phyloP scores from a whole-genome alignment of 257 asterid genomes.

The Jaltomata sinuosa region DNA sequence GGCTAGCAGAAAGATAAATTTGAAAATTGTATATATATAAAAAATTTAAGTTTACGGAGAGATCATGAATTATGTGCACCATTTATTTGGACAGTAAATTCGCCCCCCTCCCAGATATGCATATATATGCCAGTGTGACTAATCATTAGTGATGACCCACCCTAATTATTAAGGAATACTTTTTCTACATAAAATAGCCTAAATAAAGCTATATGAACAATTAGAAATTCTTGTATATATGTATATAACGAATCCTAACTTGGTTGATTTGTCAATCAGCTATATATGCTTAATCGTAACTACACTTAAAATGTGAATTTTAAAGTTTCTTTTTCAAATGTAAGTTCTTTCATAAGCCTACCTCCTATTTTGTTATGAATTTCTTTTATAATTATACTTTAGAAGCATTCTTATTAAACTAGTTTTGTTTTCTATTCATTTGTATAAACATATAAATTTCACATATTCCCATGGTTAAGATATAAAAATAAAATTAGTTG shows the following conservation, averaged over 20 bases:
- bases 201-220: neutral
- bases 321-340: neutral
- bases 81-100: no score
- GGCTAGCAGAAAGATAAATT: no score
- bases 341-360: neutral
- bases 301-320: neutral
- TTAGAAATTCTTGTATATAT: neutral
- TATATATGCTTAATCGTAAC: neutral
- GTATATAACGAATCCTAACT: neutral
- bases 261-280: neutral
- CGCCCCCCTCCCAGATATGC: no score
- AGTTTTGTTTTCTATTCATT: neutral
- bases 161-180: neutral
- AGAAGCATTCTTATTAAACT: neutral
- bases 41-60: no score
- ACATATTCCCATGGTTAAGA: neutral
- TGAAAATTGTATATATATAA: no score
- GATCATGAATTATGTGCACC: no score
- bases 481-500: neutral
- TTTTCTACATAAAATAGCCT: neutral
- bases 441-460: neutral
- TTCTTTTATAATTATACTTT: neutral
- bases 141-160: neutral
- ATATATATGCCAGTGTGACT: neutral
- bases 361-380: neutral